Conservation (phyloP, 2,329 filamentous ascomycete genomes). For the Monilinia vaccinii-corymbosi region DNA sequence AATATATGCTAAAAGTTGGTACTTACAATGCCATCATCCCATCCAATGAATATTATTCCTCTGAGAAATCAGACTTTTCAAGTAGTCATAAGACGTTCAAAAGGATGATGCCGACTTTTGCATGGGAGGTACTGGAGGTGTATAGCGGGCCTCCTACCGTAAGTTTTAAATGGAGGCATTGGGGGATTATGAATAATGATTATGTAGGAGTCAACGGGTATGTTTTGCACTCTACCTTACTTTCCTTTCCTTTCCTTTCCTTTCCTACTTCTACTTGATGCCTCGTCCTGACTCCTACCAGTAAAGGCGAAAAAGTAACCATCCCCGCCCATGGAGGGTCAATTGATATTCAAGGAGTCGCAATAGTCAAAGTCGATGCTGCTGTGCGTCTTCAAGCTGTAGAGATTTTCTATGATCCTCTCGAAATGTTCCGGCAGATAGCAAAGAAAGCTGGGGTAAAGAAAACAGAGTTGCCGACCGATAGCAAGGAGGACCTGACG, state of each 20-base stretch:
- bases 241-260: not conserved
- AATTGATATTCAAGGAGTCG: constrained; percentile 57
- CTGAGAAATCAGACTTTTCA: constrained; percentile 50
- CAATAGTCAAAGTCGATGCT: constrained; percentile 52
- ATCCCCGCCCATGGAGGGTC: constrained; percentile 50
- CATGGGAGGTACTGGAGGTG: constrained; percentile 62
- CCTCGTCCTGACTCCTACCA: constrained; percentile 27
- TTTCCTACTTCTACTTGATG: no score
- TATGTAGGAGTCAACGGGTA: constrained; percentile 46
- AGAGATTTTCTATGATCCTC: constrained; percentile 57
- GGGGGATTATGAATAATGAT: constrained; percentile 58
- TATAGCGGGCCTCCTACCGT: constrained; percentile 56
- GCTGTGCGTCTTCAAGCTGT: constrained; percentile 48
- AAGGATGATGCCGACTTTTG: constrained; percentile 64
- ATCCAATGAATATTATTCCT: constrained; percentile 55
- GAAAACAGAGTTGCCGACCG: not conserved
- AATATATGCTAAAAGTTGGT: constrained; percentile 58
- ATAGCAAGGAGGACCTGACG: constrained; percentile 11
- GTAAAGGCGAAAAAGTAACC: constrained; percentile 52
- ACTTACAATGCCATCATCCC: constrained; percentile 62
- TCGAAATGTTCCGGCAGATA: constrained; percentile 60
- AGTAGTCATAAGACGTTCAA: constrained; percentile 63
- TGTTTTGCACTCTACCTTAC: not conserved
- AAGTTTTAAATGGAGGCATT: constrained; percentile 58
- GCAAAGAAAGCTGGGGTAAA: constrained; percentile 34